Percentiles rank a stretch among this genome's conserved stretches.
phyloP scores from a whole-genome alignment of 495 filamentous ascomycete species.

The Hypoxylon lenormandii region DNA sequence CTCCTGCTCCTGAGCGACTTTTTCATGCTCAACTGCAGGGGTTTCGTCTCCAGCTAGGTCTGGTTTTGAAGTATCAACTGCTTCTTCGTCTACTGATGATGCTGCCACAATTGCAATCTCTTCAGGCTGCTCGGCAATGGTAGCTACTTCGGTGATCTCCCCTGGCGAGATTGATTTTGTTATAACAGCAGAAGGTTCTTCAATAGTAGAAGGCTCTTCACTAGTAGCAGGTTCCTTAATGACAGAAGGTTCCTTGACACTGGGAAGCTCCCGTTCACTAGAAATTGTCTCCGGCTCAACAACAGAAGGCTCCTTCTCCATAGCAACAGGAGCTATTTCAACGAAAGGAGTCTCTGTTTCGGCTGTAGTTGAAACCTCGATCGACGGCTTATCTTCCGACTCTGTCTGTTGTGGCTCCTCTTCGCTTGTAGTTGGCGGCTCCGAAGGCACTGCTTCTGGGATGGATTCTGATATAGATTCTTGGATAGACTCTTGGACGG shows the following conservation, averaged over 20 bases:
- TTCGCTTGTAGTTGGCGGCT: not conserved
- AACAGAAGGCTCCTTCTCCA: not conserved
- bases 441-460: not conserved
- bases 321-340: not conserved
- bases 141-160: not conserved
- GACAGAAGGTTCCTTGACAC: not conserved
- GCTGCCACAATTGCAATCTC: too few relatives aligned
- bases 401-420: too few relatives aligned
- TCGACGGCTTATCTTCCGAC: not conserved
- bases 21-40: slow-evolving; percentile 3
- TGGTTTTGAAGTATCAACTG: not conserved
- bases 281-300: slow-evolving; percentile 2
- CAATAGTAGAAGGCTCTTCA: not conserved
- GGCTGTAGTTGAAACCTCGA: not conserved
- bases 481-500: slow-evolving; percentile 22
- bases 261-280: not conserved
- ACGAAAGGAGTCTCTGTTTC: not conserved
- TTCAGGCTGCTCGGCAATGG: not conserved
- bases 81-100: not conserved
- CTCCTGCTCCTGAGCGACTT: slow-evolving; percentile 6
- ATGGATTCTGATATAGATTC: slow-evolving; percentile 1
- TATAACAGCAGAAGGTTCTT: not conserved
- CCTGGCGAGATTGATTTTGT: slow-evolving; percentile 1
- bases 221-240: not conserved
- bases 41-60: not conserved